Base-by-base conservation (phyloP, 2,329 filamentous ascomycete genomes). In the Penicillium corylophilum region DNA sequence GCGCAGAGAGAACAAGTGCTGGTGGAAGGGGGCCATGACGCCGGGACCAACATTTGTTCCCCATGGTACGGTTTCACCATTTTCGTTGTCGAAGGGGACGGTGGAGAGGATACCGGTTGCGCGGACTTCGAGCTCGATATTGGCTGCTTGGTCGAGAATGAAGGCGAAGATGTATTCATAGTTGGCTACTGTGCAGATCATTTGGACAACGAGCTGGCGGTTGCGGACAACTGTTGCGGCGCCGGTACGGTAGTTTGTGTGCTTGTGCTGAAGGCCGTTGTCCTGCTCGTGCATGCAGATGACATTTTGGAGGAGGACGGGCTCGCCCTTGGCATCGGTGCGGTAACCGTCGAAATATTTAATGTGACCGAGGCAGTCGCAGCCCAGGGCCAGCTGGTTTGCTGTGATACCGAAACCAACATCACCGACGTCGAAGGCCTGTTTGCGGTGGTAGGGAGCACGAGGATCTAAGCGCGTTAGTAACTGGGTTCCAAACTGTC, bases 81-180 rank as follows among this genome's bases (percentile, higher is more conserved):
- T 80, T n/a, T 70, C 60, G 44, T 75, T 73, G 55, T 88, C 85
- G 56, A 88, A 84, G 1, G 84, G 84, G 44, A 86, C 81, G 0
- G 85, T 87, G 39, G 80, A 84, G 7, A 88, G 74, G 49, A 88
- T 86, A 6, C 85, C 86, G 0, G 86, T 88, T 16, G 86, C 85
- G 23, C 85, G 81, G 18, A 87, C 82, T 63, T 89, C 86, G 58
- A 88, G 86, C 57, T 78, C 77, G 44, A 88, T 68, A 56, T 86
- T 84, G 44, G 83, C 86, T 1, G 85, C 85, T 68, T 88, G 86
- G 65, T 88, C 86, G 73, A 89, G 87, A 48, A 85, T 81, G 69
- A 85, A 89, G 1, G 85, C 85, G 39, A 89, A 78, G 61, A 89
- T 87, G 65, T 89, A 89, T 64, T 89, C 86, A 70, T 89, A 89